Percentiles rank a stretch among this genome's conserved stretches.
These are phyloP conservation scores for Xylaria sp. DNA, from an alignment of 2,329 filamentous ascomycete genomes.

Conservation along the genomic window DNA sequence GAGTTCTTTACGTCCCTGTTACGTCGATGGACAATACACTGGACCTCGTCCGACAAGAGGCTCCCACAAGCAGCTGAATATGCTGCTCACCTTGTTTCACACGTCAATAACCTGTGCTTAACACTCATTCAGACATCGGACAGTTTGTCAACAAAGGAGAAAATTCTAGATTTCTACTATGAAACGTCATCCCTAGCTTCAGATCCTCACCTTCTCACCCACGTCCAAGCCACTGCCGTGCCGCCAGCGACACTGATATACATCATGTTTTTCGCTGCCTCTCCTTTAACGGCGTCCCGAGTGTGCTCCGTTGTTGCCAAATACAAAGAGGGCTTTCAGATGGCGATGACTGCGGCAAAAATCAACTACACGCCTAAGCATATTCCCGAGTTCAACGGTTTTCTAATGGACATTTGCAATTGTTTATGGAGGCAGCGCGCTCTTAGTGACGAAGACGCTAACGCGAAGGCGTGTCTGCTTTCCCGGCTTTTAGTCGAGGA, in stretches of 20 bases:
- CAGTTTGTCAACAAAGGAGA: conserved; percentile 59
- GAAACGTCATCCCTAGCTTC: conserved; percentile 67
- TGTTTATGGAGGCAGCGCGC: conserved; percentile 81
- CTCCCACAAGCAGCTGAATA: conserved; percentile 53
- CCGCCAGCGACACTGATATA: conserved; percentile 77
- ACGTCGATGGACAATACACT: conserved; percentile 64
- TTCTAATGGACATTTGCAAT: conserved; percentile 89
- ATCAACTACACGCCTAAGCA: conserved; percentile 66
- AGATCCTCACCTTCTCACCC: conserved; percentile 60
- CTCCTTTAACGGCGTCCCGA: conserved; percentile 72
- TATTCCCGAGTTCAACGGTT: conserved; percentile 80
- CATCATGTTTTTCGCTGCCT: conserved; percentile 73
- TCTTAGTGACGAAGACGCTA: conserved; percentile 72
- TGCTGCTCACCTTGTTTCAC: conserved; percentile 57
- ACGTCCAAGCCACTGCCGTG: conserved; percentile 71
- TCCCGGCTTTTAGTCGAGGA: conserved; percentile 57
- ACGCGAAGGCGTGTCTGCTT: conserved; percentile 67
- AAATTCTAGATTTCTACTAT: conserved; percentile 77
- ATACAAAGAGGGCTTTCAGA: conserved; percentile 81
- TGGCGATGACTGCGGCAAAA: conserved; percentile 47
- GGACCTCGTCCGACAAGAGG: conserved; percentile 55
- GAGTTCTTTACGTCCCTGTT: conserved; percentile 75
- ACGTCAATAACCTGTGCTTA: conserved; percentile 67
- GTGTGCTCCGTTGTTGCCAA: conserved; percentile 75
- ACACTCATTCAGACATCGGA: conserved; percentile 67